These are phyloP conservation scores for Corylus avellana DNA, from an alignment of 306 rosid species.

Conservation along the genomic window DNA sequence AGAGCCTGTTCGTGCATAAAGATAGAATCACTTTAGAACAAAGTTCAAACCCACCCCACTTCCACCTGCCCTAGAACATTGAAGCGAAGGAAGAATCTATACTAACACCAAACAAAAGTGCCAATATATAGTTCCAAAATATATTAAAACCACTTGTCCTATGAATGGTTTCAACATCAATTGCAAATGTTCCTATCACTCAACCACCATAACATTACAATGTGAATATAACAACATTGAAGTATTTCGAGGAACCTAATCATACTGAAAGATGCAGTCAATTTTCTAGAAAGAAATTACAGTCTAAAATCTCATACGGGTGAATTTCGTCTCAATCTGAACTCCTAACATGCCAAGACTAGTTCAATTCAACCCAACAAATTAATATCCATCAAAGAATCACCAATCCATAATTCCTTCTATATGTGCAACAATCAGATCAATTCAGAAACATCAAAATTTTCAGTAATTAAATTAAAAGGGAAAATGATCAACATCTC, in stretches of 20 bases:
- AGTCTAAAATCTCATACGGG: background rate
- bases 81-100: conserved; percentile 22
- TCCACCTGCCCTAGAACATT: conserved; percentile 27
- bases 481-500: background rate
- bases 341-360: background rate
- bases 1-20: conserved; percentile 32
- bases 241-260: background rate
- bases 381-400: background rate
- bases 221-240: background rate
- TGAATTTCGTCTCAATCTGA: conserved; percentile 2
- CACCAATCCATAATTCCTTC: background rate
- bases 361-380: background rate
- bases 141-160: conserved; percentile 16
- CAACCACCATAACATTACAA: conserved; percentile 12
- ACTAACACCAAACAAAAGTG: conserved; percentile 21
- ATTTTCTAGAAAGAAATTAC: background rate
- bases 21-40: conserved; percentile 31
- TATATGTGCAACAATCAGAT: background rate
- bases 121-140: conserved; percentile 14
- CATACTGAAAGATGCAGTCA: background rate
- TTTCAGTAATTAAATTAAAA: background rate
- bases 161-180: conserved; percentile 9
- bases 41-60: conserved; percentile 37
- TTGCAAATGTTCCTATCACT: background rate
- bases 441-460: background rate